Evolutionary conservation across 108 stramenopile species (phyloP).

Genomic region (Hondaea fermentalgiana): DNA sequence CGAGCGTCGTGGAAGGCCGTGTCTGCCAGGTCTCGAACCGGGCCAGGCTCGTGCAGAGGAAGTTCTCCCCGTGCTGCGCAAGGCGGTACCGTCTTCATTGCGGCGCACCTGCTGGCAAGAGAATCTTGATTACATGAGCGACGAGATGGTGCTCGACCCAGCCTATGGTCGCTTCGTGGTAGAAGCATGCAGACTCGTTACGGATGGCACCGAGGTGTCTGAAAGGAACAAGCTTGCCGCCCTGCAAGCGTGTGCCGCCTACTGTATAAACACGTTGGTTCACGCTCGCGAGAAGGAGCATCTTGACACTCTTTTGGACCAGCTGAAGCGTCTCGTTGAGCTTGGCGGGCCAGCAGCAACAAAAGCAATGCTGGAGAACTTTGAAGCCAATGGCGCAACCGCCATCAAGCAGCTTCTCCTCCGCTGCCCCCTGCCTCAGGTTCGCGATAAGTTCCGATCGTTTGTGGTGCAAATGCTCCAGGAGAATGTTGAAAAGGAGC

Average conservation of each 20-base stretch:
- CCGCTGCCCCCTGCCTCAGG: not conserved
- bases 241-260: not conserved
- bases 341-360: not conserved
- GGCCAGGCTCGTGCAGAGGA: not conserved
- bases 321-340: not conserved
- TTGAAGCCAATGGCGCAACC: not conserved
- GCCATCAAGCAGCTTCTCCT: not conserved
- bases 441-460: not conserved
- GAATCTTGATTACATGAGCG: not conserved
- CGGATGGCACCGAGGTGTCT: not conserved
- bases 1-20: conserved; percentile 13
- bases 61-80: not conserved
- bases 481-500: not conserved
- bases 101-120: not conserved
- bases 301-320: not conserved
- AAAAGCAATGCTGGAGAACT: not conserved
- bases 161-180: not conserved
- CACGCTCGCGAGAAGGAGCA: not conserved
- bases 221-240: not conserved
- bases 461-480: not conserved
- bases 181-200: not conserved
- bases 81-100: not conserved
- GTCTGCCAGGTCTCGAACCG: not conserved
- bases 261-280: not conserved
- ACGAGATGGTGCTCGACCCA: not conserved